These are phyloP conservation scores for Pseudocercospora fuligena DNA, from an alignment of 2,329 filamentous ascomycete genomes.

Conservation along the genomic window DNA sequence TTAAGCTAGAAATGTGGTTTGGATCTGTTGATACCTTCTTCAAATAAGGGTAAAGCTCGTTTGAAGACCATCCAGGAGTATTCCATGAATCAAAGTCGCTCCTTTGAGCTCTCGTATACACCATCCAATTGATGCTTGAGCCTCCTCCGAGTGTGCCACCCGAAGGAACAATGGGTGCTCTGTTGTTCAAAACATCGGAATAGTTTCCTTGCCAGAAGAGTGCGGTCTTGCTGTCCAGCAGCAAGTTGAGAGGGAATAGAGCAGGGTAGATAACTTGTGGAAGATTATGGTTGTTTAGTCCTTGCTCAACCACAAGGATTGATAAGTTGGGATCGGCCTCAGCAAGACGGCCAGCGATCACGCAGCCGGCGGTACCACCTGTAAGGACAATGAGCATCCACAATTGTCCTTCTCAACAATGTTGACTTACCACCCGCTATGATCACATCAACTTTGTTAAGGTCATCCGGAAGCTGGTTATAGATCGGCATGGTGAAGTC, in stretches of 20 bases:
- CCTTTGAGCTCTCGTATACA: conserved; percentile 51
- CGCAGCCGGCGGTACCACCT: conserved; percentile 57
- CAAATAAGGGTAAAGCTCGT: conserved; percentile 59
- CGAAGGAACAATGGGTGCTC: conserved; percentile 49
- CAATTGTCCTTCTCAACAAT: not conserved
- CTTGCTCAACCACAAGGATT: conserved; percentile 60
- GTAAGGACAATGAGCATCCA: not conserved
- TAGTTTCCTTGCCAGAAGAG: conserved; percentile 58
- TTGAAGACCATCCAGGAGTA: conserved; percentile 55
- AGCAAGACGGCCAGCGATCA: conserved; percentile 58
- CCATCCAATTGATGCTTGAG: conserved; percentile 46
- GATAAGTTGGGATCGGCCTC: conserved; percentile 57
- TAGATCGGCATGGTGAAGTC: conserved; percentile 32
- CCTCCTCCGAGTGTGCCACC: conserved; percentile 66
- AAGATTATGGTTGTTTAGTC: conserved; percentile 58
- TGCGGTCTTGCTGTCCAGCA: conserved; percentile 54
- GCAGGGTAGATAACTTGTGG: conserved; percentile 57
- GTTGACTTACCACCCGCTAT: conserved; percentile 53
- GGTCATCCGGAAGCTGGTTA: conserved; percentile 43
- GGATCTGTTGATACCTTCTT: conserved; percentile 50
- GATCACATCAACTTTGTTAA: conserved; percentile 57
- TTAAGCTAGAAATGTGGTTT: too few relatives aligned
- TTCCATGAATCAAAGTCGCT: conserved; percentile 60
- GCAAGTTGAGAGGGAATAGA: conserved; percentile 54
- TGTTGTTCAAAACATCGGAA: conserved; percentile 51